Conservation (phyloP, 306 rosid genomes). For the Mucuna pruriens region DNA sequence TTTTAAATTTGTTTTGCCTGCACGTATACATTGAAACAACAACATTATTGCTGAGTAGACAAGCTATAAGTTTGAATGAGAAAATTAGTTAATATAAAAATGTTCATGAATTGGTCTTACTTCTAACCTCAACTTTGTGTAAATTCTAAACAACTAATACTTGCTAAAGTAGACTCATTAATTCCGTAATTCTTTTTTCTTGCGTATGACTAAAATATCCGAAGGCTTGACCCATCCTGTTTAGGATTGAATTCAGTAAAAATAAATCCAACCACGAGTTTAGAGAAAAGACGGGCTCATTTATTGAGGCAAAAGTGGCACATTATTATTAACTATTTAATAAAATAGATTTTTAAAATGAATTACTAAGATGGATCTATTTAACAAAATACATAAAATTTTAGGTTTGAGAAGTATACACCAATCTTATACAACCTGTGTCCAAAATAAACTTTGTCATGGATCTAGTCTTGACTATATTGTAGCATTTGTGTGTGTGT, state of each 20-base stretch:
- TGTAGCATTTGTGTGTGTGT: no score
- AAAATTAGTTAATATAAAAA: neutral
- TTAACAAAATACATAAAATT: no score
- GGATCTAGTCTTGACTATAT: no score
- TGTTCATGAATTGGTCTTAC: neutral
- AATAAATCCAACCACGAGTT: neutral
- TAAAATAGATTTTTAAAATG: no score
- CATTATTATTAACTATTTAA: no score
- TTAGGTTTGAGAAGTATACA: no score
- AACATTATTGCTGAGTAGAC: constrained; percentile 1
- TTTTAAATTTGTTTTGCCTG: neutral
- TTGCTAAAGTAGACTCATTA: neutral
- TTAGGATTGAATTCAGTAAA: neutral
- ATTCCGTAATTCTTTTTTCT: neutral
- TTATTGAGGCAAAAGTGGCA: neutral
- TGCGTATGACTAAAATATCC: no score
- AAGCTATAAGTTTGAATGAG: neutral
- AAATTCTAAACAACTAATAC: neutral
- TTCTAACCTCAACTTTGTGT: neutral
- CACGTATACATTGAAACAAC: constrained; percentile 20
- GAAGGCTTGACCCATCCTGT: no score
- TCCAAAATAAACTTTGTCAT: no score
- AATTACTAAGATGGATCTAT: no score
- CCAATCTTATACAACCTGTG: no score
- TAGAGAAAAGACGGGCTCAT: neutral